A percentile compares a stretch with the other conserved stretches of the same genome.
phyloP scores from a whole-genome alignment of 257 asterid genomes.

The Primulina huaijiensis region DNA sequence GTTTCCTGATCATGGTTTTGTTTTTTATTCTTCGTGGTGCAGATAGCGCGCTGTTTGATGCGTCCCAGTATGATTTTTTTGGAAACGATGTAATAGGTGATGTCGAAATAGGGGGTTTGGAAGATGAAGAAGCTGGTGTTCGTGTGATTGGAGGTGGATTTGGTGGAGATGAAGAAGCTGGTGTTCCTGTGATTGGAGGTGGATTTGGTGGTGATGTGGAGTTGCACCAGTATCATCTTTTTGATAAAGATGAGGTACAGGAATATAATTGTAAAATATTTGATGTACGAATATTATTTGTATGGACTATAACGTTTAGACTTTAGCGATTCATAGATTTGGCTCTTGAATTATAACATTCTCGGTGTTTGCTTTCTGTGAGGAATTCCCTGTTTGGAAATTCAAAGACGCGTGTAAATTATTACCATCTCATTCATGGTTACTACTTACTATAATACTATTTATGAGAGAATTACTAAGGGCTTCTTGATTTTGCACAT shows the following conservation, averaged over 20 bases:
- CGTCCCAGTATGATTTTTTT: background rate
- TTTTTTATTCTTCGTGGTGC: background rate
- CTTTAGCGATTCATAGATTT: background rate
- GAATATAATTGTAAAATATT: too few relatives aligned
- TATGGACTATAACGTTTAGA: background rate
- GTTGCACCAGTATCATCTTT: background rate
- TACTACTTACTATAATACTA: background rate
- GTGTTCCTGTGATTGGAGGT: background rate
- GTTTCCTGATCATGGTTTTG: background rate
- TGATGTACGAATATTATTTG: too few relatives aligned
- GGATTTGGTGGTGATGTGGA: background rate
- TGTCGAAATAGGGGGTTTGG: background rate
- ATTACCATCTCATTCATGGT: background rate
- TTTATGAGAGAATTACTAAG: background rate
- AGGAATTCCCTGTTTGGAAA: background rate
- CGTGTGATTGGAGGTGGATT: background rate
- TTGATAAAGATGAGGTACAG: background rate
- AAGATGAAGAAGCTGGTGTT: background rate
- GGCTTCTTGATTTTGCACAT: background rate
- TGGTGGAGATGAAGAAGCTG: background rate
- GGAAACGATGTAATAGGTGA: background rate
- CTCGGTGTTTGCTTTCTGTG: background rate
- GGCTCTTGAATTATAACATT: background rate
- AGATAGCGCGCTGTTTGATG: background rate
- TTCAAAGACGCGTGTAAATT: background rate